These are phyloP conservation scores for Puccinellia tenuiflora DNA, from an alignment of 176 grass and related monocot genomes.

Conservation along the genomic window DNA sequence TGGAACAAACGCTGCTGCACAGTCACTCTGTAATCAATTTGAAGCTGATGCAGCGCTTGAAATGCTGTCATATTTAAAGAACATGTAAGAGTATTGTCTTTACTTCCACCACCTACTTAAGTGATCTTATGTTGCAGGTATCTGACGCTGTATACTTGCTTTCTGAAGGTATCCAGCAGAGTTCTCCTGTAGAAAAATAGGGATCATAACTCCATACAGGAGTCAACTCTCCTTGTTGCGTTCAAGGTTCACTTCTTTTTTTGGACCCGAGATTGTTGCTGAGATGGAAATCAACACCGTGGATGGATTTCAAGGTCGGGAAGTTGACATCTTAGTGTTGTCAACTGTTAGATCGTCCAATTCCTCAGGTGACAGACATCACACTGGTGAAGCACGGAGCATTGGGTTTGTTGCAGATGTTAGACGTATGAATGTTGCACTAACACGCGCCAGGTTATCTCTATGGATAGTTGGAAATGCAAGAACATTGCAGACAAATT, in stretches of 20 bases:
- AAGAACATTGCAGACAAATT: conserved; percentile 69
- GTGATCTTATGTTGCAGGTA: background rate
- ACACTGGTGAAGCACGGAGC: conserved; percentile 39
- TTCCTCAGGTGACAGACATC: conserved; percentile 30
- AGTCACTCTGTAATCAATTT: conserved; percentile 79
- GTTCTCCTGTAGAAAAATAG: conserved; percentile 64
- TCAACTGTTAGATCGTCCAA: conserved; percentile 91
- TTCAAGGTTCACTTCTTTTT: conserved; percentile 59
- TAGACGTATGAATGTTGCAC: conserved; percentile 96
- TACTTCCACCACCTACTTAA: background rate
- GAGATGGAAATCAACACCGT: conserved; percentile 96
- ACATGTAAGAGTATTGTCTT: conserved; percentile 47
- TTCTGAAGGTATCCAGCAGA: conserved; percentile 65
- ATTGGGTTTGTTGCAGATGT: conserved; percentile 99
- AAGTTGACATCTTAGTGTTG: conserved; percentile 89
- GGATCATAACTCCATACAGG: conserved; percentile 88
- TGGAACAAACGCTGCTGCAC: conserved; percentile 63
- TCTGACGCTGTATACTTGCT: conserved; percentile 32
- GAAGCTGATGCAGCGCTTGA: conserved; percentile 74
- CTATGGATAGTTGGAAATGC: conserved; percentile 94
- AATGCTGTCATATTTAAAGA: conserved; percentile 71
- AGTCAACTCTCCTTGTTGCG: conserved; percentile 84
- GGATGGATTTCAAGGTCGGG: conserved; percentile 98
- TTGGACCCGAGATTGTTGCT: conserved; percentile 78
- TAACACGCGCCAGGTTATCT: conserved; percentile 88